Conservation (phyloP, 139 green algal species). For the Micromonas commoda region DNA sequence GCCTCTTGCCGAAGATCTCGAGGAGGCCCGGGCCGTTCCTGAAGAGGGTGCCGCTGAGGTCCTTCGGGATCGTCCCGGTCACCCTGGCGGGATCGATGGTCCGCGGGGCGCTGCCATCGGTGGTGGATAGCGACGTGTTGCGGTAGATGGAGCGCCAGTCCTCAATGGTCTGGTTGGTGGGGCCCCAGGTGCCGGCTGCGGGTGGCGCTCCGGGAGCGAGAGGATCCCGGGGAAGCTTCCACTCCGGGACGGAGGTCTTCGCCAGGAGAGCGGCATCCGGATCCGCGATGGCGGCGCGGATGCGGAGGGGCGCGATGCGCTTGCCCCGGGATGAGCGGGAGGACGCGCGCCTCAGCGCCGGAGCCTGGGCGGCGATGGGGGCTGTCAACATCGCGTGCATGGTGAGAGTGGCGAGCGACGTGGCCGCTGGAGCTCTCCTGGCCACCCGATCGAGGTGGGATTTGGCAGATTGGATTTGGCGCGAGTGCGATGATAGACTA, state of each 20-base stretch:
- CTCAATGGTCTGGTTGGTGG: slow-evolving; percentile 18
- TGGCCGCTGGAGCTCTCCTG: too few species aligned
- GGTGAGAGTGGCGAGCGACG: too few species aligned
- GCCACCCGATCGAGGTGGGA: too few species aligned
- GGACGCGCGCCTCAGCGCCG: too few species aligned
- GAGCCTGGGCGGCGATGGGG: too few species aligned
- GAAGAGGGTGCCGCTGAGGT: slow-evolving; percentile 21
- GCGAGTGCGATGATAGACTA: too few species aligned
- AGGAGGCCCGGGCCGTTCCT: slow-evolving; percentile 30
- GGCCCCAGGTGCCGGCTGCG: not conserved
- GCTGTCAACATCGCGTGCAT: too few species aligned
- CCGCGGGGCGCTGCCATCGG: not conserved
- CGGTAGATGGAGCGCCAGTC: slow-evolving; percentile 23
- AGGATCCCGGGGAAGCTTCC: not conserved
- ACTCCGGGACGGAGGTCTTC: not conserved
- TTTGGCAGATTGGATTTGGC: too few species aligned
- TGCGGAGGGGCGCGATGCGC: too few species aligned
- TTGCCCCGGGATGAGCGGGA: too few species aligned
- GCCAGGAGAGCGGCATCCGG: too few species aligned
- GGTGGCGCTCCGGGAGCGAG: not conserved
- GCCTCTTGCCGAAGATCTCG: slow-evolving; percentile 19
- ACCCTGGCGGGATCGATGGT: not conserved
- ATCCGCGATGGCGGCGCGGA: too few species aligned
- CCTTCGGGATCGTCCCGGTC: not conserved
- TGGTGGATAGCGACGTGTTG: slow-evolving; percentile 14